Evolutionary conservation across 2,329 filamentous ascomycete species (phyloP), one percentile per base, ranked within the genome.

Genomic region (Alternaria arbusti): DNA sequence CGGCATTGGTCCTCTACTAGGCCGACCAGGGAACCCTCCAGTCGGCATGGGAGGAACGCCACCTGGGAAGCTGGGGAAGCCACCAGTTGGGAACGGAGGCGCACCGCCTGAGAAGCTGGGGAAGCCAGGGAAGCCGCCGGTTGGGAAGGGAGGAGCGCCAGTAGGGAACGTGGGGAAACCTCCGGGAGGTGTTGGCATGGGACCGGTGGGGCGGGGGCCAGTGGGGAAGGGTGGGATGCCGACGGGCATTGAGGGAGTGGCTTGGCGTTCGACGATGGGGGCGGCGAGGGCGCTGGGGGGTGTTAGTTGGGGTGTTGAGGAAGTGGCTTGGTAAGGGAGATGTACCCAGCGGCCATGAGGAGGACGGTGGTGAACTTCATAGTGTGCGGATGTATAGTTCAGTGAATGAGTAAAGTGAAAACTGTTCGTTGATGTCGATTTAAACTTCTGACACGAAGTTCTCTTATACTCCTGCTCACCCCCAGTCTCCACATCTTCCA

Each of bases 261-360:
- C 54, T 44, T 66, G 63, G 17, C 50, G 63, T 22, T 61, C 52
- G 12, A 61, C 17, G 28, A 68, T 20, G 23, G 66, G 66, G 12
- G 66, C 58, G 28, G 66, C 64, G n/a, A 68, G 8, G 52, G 61
- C 64, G 50, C 66, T 68, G 58, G 28, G 6, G 40, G 36, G 8
- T 59, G 51, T 66, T 46, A 63, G 59, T 47, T 10, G 15, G 23
- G 22, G 23, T 32, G 3, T 43, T 30, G 52, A 20, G 11, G 12
- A 17, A 26, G n/a, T 13, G 15, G 10, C 26, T 4, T 30, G 11
- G 12, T 26, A n/a, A 17, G 36, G 23, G 43, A 10, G 36, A 23
- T 32, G 11, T 59, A 68, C 65, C 63, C 63, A 55, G 63, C 43
- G 44, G 57, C 66, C 54, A 68, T 52, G 44, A 68, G 30, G 26